Conservation (phyloP, 768 basidiomycete genomes). For the Goffeauzyma gilvescens region DNA sequence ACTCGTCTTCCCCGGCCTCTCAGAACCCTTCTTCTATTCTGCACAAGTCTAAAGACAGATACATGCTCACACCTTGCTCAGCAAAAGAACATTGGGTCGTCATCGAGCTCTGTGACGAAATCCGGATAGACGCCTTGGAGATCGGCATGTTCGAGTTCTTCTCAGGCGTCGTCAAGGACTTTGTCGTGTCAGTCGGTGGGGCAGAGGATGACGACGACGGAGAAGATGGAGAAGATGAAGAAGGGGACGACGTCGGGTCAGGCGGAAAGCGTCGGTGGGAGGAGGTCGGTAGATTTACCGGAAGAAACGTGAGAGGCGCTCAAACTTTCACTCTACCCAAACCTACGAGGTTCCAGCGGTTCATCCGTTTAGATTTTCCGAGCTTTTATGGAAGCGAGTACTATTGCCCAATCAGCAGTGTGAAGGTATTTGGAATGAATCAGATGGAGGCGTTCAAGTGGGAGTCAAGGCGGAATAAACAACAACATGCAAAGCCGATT, state of each 20-base stretch:
- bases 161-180: slow-evolving; percentile 83
- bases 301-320: slow-evolving; percentile 65
- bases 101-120: slow-evolving; percentile 93
- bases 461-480: slow-evolving; percentile 30
- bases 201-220: slow-evolving; percentile 24
- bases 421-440: slow-evolving; percentile 85
- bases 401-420: slow-evolving; percentile 81
- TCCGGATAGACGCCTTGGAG: slow-evolving; percentile 87
- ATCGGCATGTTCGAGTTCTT: slow-evolving; percentile 97
- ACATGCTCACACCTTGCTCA: slow-evolving; percentile 88
- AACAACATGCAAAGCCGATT: slow-evolving; percentile 12
- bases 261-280: slow-evolving; percentile 39
- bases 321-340: slow-evolving; percentile 26
- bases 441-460: slow-evolving; percentile 93
- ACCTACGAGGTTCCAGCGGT: slow-evolving; percentile 56
- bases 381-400: slow-evolving; percentile 87
- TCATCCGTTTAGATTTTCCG: slow-evolving; percentile 79
- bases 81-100: slow-evolving; percentile 53
- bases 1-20: slow-evolving; percentile 57
- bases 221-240: slow-evolving; percentile 14
- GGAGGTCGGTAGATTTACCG: slow-evolving; percentile 52
- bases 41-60: slow-evolving; percentile 71
- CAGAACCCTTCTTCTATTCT: slow-evolving; percentile 70
- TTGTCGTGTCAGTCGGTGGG: slow-evolving; percentile 53
- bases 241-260: slow-evolving; percentile 3